These are phyloP conservation scores for Rhodotorula sp. DNA, from an alignment of 1,284 basidiomycete species.

Conservation along the genomic window DNA sequence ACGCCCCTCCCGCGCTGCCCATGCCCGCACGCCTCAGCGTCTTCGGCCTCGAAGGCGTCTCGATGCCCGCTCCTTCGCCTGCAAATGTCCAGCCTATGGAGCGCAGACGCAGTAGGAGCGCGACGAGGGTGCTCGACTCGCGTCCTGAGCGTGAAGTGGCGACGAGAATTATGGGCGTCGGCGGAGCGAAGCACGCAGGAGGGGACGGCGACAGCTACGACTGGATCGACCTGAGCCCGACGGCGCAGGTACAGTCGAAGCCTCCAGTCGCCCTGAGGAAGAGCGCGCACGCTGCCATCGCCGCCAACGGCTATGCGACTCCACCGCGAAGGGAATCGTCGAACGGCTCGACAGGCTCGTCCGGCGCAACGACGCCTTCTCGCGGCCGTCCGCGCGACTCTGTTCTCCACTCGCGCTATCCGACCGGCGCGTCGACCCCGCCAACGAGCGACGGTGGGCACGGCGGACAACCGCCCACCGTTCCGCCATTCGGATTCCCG, in stretches of 20 bases:
- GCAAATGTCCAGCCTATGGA: not conserved
- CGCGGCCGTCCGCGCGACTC: not conserved
- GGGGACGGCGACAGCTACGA: not conserved
- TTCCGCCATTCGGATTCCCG: too few species aligned
- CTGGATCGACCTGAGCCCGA: not conserved
- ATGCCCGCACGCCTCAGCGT: conserved; percentile 1
- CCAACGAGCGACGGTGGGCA: conserved; percentile 4
- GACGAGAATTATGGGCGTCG: too few species aligned
- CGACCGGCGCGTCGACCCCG: not conserved
- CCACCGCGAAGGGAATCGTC: not conserved
- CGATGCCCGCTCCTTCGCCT: not conserved
- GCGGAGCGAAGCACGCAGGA: not conserved
- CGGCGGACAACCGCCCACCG: not conserved
- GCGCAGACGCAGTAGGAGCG: conserved; percentile 1
- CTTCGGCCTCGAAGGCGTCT: not conserved
- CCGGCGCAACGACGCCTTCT: not conserved
- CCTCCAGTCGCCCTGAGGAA: not conserved
- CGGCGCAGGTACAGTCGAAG: not conserved
- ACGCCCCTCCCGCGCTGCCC: not conserved
- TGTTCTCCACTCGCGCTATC: not conserved
- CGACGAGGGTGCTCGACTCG: not conserved
- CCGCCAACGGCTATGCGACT: not conserved
- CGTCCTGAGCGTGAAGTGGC: not conserved
- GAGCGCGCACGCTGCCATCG: not conserved
- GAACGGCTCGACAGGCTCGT: not conserved